Base-by-base conservation (phyloP, 164 flowering plant species). In the Magnolia sinica region DNA sequence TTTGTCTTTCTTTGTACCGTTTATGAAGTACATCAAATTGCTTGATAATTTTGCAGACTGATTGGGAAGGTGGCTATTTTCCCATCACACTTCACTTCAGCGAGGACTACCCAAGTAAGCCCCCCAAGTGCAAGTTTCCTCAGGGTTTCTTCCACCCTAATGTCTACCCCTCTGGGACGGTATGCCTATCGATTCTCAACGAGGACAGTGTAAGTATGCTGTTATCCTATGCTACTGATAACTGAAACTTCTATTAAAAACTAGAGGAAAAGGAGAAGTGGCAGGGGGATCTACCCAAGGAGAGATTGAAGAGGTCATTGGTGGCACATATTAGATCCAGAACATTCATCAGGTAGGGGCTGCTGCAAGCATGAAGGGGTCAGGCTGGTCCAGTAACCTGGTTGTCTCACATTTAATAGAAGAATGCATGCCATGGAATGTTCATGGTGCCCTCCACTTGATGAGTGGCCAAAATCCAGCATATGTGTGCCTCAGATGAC, bases 131-230 rank as follows among this genome's bases (percentile, higher is more conserved):
- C 88, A 95, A 91, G 87, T 93, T 95, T 50, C 97, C 98, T 45
- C 92, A 72, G 76, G 95, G 95, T 18, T 93, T 95, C 83, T 95
- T 95, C 83, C 99, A 95, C 77, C 98, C 98, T 10, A 95, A 95
- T 83, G 97, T 95, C 63, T 95, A 95, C 77, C 98, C 98, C 45
- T 95, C 99, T 80, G 99, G 98, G 83, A 95, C 98, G 50, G 99
- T 93, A 4, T 95, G 99, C 79, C 80, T 95, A 23, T 93, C 98
- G 6, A 95, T 95, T 77, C 96, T 93, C 50, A 95, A 95, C 76
- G 99, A 95, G 86, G 97, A 95, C 80, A 87, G 91, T 83, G 98
- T 93, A 85, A 90, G 99, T 88, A 73, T 55, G 61, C 18, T 55
- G 3, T 55, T 55, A 16, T 10, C 61, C 13, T 55, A 55, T 55